Evolutionary conservation across 345 rosid genomes (phyloP), one percentile per base, ranked within the genome.

Genomic region (Anastatica hierochuntica): DNA sequence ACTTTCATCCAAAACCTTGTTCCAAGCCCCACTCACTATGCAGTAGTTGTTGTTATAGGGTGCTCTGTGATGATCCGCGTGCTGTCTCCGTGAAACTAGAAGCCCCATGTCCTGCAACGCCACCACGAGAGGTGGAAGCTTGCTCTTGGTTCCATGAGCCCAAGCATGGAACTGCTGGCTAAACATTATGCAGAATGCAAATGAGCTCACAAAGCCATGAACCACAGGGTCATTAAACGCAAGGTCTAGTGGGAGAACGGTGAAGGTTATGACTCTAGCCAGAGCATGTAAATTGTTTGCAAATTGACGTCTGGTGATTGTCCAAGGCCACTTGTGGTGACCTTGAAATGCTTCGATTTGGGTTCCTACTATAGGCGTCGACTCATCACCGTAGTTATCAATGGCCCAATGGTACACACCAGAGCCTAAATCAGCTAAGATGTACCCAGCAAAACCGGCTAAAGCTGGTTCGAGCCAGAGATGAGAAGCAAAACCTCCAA

Each of bases 371-470:
- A 84, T 1, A 0, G 83, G 88, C 5, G 86, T 84, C 1, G 81
- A 72, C 6, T 49, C 82, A 48, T 72, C 81, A 0, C 96, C 96
- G 10, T 80, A 84, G 58, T 88, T 88, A 44, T 88, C 96, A 4
- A 76, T 80, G 26, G 85, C 90, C 96, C 96, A 88, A 26, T 88
- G 96, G 70, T 84, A 84, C 8, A 84, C 75, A 15, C 94, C 94
- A 2, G 94, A 84, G 29, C 83, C 82, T 2, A 88, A 74, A 66
- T 88, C 96, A 7, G 85, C 84, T 21, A 77, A 66, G 54, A 82
- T 36, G 63, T 84, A 88, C 1, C 94, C 94, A 5, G 68, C 43
- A 45, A 53, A 75, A 39, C 83, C 83, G 4, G 90, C 88, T 45
- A 83, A 43, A 38, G 79, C 15, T 15, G 96, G 84, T 40, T 78